phyloP scores from a whole-genome alignment of 2,329 filamentous ascomycete species.

The Domatiomyces catenatus region DNA sequence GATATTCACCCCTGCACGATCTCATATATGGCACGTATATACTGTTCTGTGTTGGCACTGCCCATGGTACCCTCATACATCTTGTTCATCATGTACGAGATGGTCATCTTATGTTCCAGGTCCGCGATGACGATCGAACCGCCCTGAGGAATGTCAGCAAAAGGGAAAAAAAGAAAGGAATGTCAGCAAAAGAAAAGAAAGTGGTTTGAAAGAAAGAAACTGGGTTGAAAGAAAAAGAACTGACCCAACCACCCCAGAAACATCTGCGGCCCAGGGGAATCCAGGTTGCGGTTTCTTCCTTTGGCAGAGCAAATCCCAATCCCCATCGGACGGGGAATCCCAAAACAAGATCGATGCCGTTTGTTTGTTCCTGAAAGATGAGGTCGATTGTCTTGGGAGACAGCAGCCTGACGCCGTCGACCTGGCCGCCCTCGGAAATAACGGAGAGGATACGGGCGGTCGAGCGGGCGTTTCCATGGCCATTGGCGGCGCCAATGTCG shows the following conservation, averaged over 20 bases:
- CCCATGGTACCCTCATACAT: constrained; percentile 24
- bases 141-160: constrained; percentile 15
- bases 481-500: constrained; percentile 31
- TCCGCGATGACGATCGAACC: constrained; percentile 33
- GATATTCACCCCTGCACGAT: not conserved
- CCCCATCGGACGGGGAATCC: constrained; percentile 26
- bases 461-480: constrained; percentile 31
- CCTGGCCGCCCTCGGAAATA: constrained; percentile 22
- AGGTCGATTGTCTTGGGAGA: constrained; percentile 28
- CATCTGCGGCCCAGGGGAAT: constrained; percentile 22
- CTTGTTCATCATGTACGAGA: constrained; percentile 34
- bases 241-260: constrained; percentile 30
- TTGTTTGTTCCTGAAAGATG: constrained; percentile 32
- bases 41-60: constrained; percentile 18
- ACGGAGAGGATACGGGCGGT: constrained; percentile 29
- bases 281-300: constrained; percentile 17
- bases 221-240: not conserved
- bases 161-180: not conserved
- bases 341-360: constrained; percentile 28
- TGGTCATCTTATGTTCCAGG: constrained; percentile 27
- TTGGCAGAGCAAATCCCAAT: constrained; percentile 27
- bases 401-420: constrained; percentile 25
- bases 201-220: not conserved
- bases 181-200: not conserved
- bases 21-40: constrained; percentile 23